Evolutionary conservation across 73 alveolate species (phyloP).

Genomic region (Blepharisma stoltei): DNA sequence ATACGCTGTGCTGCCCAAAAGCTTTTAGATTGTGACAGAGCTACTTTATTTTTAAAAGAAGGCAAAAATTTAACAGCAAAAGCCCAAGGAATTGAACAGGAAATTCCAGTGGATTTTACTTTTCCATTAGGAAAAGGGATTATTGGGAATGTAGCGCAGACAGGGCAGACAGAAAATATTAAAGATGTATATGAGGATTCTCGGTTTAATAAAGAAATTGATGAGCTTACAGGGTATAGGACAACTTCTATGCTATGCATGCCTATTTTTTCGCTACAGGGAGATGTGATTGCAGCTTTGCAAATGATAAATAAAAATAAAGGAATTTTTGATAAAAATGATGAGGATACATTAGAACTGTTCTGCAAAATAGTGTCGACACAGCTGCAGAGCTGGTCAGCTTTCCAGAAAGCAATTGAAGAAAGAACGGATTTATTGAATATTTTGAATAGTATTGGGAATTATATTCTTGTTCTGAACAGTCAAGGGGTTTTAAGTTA

Average conservation of each 20-base stretch:
- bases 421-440: background rate
- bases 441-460: background rate
- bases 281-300: conserved; percentile 69
- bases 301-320: conserved; percentile 67
- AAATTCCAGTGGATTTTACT: conserved; percentile 46
- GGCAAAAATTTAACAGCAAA: conserved; percentile 41
- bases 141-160: conserved; percentile 53
- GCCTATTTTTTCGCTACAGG: conserved; percentile 60
- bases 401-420: background rate
- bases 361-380: conserved; percentile 30
- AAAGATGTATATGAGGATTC: conserved; percentile 79
- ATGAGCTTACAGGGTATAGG: conserved; percentile 54
- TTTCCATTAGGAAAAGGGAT: conserved; percentile 55
- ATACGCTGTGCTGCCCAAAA: conserved; percentile 16
- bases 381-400: background rate
- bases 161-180: conserved; percentile 50
- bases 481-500: background rate
- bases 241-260: conserved; percentile 71
- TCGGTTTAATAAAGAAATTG: conserved; percentile 59
- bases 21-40: conserved; percentile 59
- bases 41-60: conserved; percentile 53
- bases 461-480: background rate
- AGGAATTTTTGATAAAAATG: conserved; percentile 50
- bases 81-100: conserved; percentile 44
- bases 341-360: conserved; percentile 49